Base-by-base conservation (phyloP, 345 rosid genomes). In the Arabidopsis suecica region DNA sequence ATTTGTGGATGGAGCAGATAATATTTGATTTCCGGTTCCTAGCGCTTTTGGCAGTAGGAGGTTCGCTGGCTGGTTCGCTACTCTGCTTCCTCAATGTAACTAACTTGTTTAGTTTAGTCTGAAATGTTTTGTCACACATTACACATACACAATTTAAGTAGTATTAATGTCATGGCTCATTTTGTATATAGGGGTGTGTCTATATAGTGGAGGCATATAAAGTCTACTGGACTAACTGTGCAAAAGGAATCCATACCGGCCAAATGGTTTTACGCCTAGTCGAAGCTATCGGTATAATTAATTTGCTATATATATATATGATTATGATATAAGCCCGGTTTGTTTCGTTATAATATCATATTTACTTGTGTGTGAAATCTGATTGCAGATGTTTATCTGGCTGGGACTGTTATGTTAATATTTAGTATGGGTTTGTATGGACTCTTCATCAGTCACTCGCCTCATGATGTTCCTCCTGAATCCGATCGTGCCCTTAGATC, bases 371-470 rank as follows among this genome's bases (percentile, higher is more conserved):
- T 51, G 69, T 73, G 66, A n/a, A 37, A 4, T 7, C 23, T 68
- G 51, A 23, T 32, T 83, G 88, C 84, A 94, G 97, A 94, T 88
- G 91, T 91, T 62, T 94, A 94, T 83, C 88, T 94, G 22, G 98
- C 93, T 34, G 96, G 98, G 34, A 91, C 98, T 1, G 98, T 91
- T 63, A 94, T 94, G 98, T 49, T 94, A 3, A 94, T 94, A 54
- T 94, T 94, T 45, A 95, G 96, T 7, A 94, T 91, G 98, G 98
- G 97, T 36, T 72, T 94, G 63, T 88, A 90, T 59, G 97, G 98
- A 78, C 80, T 94, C 47, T 94, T 94, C 77, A 87, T 94, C 81
- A 91, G 93, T 62, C 86, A 87, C 28, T 79, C 80, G 0, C 64
- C 89, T 67, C 84, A 88, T 10, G 77, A 83, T 44, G 66, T 68